Conservation (phyloP, 495 filamentous ascomycete genomes). For the Podospora bellae-mahoneyi region DNA sequence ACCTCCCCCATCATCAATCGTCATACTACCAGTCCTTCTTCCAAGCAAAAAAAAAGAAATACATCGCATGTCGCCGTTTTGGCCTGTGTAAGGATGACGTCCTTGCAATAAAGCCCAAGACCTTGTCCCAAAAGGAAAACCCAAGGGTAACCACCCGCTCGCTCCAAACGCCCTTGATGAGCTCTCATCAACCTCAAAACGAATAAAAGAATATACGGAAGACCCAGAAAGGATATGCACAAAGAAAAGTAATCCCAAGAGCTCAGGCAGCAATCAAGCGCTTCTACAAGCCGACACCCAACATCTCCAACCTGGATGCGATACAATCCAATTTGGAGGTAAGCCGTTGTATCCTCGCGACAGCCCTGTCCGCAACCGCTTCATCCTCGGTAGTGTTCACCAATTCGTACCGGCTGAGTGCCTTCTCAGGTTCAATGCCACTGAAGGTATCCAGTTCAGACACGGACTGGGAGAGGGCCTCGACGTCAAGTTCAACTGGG, state of each 20-base stretch:
- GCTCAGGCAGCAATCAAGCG: background rate
- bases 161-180: background rate
- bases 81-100: background rate
- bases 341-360: slow-evolving; percentile 42
- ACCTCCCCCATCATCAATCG: background rate
- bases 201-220: slow-evolving; percentile 6
- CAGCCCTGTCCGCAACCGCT: slow-evolving; percentile 29
- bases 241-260: background rate
- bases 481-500: slow-evolving; percentile 34
- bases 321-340: slow-evolving; percentile 39
- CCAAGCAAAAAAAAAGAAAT: background rate
- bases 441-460: slow-evolving; percentile 48
- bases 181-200: background rate
- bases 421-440: slow-evolving; percentile 57
- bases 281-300: slow-evolving; percentile 37
- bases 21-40: background rate
- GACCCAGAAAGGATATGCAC: slow-evolving; percentile 4
- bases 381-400: slow-evolving; percentile 53
- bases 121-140: background rate
- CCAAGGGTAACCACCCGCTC: background rate
- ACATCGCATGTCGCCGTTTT: background rate
- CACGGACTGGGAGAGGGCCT: slow-evolving; percentile 29
- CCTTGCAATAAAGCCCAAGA: background rate
- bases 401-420: slow-evolving; percentile 55
- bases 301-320: slow-evolving; percentile 37